phyloP scores from a whole-genome alignment of 1,139 yeast genomes.

The Candida albicans region DNA sequence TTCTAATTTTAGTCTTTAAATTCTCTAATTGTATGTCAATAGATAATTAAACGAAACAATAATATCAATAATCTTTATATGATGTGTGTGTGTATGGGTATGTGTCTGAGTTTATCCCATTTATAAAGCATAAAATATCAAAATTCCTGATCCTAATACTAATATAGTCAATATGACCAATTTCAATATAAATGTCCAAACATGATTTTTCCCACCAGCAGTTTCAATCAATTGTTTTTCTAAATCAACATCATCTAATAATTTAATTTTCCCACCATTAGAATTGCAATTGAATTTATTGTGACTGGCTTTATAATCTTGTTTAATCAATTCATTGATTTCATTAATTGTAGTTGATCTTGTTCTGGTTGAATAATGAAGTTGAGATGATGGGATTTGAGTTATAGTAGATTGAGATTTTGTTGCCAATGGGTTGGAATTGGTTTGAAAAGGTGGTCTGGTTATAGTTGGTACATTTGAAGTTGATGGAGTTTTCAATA shows the following conservation, averaged over 20 bases:
- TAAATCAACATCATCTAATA: conserved; percentile 33
- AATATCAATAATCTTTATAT: too few species aligned
- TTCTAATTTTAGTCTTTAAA: too few species aligned
- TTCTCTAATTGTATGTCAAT: too few species aligned
- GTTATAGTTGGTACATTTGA: conserved; percentile 3
- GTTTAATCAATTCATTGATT: conserved; percentile 15
- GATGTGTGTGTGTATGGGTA: too few species aligned
- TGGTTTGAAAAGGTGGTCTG: neutral
- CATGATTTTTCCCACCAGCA: conserved; percentile 41
- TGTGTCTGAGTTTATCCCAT: too few species aligned
- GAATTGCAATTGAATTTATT: conserved; percentile 1
- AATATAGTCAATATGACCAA: conserved; percentile 28
- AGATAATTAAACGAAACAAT: conserved; percentile 1
- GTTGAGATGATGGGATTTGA: neutral
- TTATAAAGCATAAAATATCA: conserved; percentile 40
- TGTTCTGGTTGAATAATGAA: neutral
- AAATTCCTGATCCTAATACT: conserved; percentile 36
- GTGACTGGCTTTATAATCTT: conserved; percentile 12
- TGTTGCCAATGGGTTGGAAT: too few species aligned
- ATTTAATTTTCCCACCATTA: conserved; percentile 4
- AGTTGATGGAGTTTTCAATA: conserved; percentile 4
- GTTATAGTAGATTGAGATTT: neutral
- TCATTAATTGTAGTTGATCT: conserved; percentile 6
- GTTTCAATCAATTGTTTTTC: conserved; percentile 40
- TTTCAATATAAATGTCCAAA: conserved; percentile 34